Base-by-base conservation (phyloP, 306 rosid species). In the Cercis canadensis region DNA sequence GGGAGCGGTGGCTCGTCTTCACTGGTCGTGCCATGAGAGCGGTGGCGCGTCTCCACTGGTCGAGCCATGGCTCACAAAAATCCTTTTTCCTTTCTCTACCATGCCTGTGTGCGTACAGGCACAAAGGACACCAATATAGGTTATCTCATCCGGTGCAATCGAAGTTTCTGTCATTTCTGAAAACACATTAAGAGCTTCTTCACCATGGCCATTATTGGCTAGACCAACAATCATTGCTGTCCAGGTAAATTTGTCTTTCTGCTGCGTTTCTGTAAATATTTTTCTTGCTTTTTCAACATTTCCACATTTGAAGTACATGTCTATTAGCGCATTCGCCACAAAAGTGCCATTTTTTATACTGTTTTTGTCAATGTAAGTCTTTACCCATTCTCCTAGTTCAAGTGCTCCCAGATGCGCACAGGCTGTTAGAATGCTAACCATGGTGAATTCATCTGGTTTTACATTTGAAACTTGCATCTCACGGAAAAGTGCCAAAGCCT, bases 261-360 rank as follows among this genome's bases (percentile, higher is more conserved):
- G 84, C 55, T 76, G 81, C 94, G 87, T 85, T 77, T 81, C 85
- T 62, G 70, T 32, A 11, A 90, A 93, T 52, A 77, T 45, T 32
- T 55, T 70, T 45, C 46, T 74, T 10, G 94, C 96, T 70, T 83
- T 90, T 31, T 87, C 97, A 43, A 80, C 88, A 60, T 84, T 78
- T 70, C 98, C 98, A 56, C 98, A 90, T 84, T 93, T 93, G 21
- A 90, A 87, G 73, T 88, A 93, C 98, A 90, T 90, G 74, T 90
- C 94, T 56, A 90, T 49, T 10, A 93, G 78, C 62, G 97, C 97
- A 78, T 87, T 94, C 75, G 90, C 81, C 15, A 94, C 87, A 70
- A 87, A 84, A 19, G 84, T 72, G 12, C 88, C 98, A 67, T 90
- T 85, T 54, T 72, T 87, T 56, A 94, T 83, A 79, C 83, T 87